Evolutionary conservation across 805 yeast genomes (phyloP).

Genomic region (Lachancea lanzarotensis): DNA sequence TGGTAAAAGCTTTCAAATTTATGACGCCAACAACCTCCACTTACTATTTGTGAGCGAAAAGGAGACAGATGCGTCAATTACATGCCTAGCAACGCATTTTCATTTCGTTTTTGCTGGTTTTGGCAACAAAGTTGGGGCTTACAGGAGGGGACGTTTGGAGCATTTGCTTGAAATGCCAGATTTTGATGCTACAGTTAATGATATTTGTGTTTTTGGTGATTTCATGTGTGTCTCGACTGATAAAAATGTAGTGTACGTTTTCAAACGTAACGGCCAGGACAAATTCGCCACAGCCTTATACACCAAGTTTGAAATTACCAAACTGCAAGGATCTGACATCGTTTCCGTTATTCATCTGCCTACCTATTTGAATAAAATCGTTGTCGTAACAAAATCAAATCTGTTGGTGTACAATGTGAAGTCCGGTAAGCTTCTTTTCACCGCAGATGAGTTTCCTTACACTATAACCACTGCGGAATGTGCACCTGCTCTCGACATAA

Average conservation of each 20-base stretch:
- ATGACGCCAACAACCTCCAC: constrained; percentile 82
- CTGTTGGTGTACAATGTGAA: constrained; percentile 65
- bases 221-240: constrained; percentile 55
- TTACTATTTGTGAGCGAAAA: constrained; percentile 77
- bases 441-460: constrained; percentile 46
- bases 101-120: constrained; percentile 78
- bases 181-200: constrained; percentile 36
- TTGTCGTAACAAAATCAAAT: constrained; percentile 66
- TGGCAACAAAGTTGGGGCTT: constrained; percentile 67
- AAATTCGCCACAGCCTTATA: constrained; percentile 57
- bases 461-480: constrained; percentile 64
- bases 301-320: constrained; percentile 51
- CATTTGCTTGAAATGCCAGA: constrained; percentile 32
- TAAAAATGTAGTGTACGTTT: constrained; percentile 44
- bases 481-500: constrained; percentile 81
- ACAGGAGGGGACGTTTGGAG: constrained; percentile 67
- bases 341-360: constrained; percentile 65
- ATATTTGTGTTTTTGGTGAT: constrained; percentile 68
- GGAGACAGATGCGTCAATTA: constrained; percentile 65
- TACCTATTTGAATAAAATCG: constrained; percentile 84
- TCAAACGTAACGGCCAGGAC: constrained; percentile 34
- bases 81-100: constrained; percentile 68
- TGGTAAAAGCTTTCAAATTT: constrained; percentile 85
- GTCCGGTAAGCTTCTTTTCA: constrained; percentile 64
- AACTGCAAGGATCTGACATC: constrained; percentile 59